Base-by-base conservation (phyloP, 352 stramenopile genomes). In the Globisporangium nagaii region DNA sequence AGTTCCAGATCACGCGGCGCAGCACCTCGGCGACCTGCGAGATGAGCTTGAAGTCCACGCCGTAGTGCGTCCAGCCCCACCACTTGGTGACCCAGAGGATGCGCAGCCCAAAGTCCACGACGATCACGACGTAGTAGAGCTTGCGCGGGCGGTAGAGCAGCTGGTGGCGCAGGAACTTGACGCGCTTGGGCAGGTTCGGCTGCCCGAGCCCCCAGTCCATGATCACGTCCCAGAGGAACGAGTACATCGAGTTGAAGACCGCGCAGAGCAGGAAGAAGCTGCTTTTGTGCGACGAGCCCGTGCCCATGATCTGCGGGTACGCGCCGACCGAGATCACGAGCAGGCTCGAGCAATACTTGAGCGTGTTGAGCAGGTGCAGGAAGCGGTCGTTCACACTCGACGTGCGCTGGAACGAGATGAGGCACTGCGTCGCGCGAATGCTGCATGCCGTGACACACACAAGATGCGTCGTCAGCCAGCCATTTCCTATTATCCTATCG, bases 141-240 rank as follows among this genome's bases (percentile, higher is more conserved):
- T 63, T 60, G 12, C 59, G 68, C 15, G 74, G 80, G 8, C 64
- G 52, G 54, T 86, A 93, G 0, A 84, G 70, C 32, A 93, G 60
- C 41, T 84, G 73, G 50, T 90, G 80, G 20, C 83, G 78, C 45
- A 93, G 59, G 48, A 86, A 84, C 4, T 47, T 50, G 9, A 80
- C 55, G 17, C 55, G 52, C 25, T 48, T 57, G 13, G 73, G 74
- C 24, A 89, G 53, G 12, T 75, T 68, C 0, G 83, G 83, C 53
- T 93, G 76, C n/a, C 79, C 85, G 9, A 97, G 73, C 9, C 93
- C 93, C 95, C 95, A 98, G 71, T 98, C 94, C 89, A 98, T 98
- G 58, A 96, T 88, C 2, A 99, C 92, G 66, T 99, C 96, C 95
- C 95, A 99, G 8, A 86, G 79, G 68, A 98, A 98, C 57, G 91